These are phyloP conservation scores for Mrakia blollopis DNA, from an alignment of 768 basidiomycete genomes.

Conservation along the genomic window DNA sequence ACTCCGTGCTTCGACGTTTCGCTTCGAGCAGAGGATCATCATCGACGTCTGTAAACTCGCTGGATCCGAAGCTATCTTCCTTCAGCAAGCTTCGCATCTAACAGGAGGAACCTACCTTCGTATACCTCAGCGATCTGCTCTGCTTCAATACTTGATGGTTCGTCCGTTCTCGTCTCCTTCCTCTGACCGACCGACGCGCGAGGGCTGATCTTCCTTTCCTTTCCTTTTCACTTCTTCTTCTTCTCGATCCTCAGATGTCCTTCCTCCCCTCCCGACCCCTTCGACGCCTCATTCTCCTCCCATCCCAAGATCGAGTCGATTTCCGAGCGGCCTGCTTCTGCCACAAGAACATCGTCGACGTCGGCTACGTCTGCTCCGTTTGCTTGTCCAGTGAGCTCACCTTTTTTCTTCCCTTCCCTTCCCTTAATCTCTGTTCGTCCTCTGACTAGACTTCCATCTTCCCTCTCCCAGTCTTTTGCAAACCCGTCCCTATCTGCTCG, in stretches of 20 bases:
- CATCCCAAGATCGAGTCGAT: constrained; percentile 91
- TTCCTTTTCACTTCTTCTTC: not conserved
- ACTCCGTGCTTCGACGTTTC: not conserved
- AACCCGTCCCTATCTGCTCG: constrained; percentile 36
- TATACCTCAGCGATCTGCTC: constrained; percentile 68
- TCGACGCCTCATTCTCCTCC: constrained; percentile 70
- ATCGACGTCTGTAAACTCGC: constrained; percentile 93
- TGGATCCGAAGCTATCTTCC: constrained; percentile 84
- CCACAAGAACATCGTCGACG: constrained; percentile 92
- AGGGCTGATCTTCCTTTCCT: not conserved
- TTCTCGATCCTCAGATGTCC: constrained; percentile 60
- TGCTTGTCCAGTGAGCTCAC: constrained; percentile 79
- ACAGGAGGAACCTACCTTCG: constrained; percentile 91
- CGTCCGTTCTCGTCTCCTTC: constrained; percentile 35
- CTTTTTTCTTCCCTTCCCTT: constrained; percentile 2
- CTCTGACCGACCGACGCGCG: not conserved
- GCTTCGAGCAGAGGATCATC: constrained; percentile 69
- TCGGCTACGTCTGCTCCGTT: constrained; percentile 98
- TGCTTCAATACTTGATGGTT: constrained; percentile 89
- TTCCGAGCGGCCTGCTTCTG: constrained; percentile 98
- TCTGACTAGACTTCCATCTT: not conserved
- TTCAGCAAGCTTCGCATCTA: constrained; percentile 94
- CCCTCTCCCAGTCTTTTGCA: constrained; percentile 36
- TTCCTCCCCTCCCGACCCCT: constrained; percentile 68
- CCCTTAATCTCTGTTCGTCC: not conserved